Conservation (phyloP, 1,284 basidiomycete genomes). For the Tylopilus orsonianus region DNA sequence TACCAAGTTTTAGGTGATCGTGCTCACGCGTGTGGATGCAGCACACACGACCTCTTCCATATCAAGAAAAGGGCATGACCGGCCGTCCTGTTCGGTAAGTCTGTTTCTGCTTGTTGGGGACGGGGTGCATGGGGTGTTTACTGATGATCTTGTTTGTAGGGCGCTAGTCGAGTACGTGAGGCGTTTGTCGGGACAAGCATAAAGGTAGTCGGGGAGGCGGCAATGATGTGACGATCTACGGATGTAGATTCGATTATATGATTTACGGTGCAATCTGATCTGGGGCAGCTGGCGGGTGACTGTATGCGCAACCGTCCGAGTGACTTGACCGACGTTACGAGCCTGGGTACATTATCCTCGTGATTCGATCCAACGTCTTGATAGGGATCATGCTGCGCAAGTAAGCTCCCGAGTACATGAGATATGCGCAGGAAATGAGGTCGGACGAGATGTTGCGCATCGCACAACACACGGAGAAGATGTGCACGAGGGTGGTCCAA, state of each 20-base stretch:
- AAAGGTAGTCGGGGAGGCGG: neutral
- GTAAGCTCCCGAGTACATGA: no score
- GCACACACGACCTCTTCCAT: slow-evolving; percentile 57
- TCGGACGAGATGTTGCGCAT: no score
- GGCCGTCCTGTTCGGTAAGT: slow-evolving; percentile 66
- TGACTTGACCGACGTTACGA: neutral
- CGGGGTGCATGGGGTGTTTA: neutral
- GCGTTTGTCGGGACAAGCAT: slow-evolving; percentile 24
- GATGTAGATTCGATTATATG: neutral
- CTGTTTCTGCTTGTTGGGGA: neutral
- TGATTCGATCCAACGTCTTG: neutral
- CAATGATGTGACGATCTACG: neutral
- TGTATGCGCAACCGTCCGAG: neutral
- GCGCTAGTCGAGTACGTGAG: slow-evolving; percentile 30
- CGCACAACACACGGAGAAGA: no score
- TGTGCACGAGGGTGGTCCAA: no score
- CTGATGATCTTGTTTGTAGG: slow-evolving; percentile 11
- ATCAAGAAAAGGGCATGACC: slow-evolving; percentile 78
- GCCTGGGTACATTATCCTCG: neutral
- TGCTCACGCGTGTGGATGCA: slow-evolving; percentile 19
- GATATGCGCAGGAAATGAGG: no score
- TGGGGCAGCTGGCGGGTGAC: neutral
- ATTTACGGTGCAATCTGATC: neutral
- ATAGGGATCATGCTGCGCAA: neutral
- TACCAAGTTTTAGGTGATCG: neutral